Evolutionary conservation across 2,329 filamentous ascomycete species (phyloP).

Genomic region (Thermothelomyces thermophilus): DNA sequence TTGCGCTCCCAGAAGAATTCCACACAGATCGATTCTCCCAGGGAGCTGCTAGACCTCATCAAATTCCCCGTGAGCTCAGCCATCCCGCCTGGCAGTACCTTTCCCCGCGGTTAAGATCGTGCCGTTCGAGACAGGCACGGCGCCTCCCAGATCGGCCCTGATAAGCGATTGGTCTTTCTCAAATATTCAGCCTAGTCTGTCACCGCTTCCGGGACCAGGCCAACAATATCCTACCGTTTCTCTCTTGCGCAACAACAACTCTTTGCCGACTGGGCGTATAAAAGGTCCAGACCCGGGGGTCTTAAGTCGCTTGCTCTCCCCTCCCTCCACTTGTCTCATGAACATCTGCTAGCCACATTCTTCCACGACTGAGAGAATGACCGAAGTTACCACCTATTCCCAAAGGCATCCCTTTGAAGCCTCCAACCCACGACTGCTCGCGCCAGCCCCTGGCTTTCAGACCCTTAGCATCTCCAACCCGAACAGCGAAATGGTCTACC

Average conservation of each 20-base stretch:
- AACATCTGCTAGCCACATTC: not conserved
- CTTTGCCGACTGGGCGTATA: not conserved
- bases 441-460: conserved; percentile 5
- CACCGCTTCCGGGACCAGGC: not conserved
- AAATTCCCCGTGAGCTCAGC: not conserved
- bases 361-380: conserved; percentile 9
- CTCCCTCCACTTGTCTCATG: not conserved
- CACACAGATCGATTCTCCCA: too few relatives aligned
- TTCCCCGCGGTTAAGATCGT: not conserved
- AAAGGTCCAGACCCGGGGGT: not conserved
- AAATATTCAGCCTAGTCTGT: not conserved
- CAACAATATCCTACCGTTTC: conserved; percentile 5
- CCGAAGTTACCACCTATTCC: conserved; percentile 15
- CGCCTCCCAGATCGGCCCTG: not conserved
- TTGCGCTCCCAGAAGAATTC: too few relatives aligned
- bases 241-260: not conserved
- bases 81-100: not conserved
- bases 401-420: conserved; percentile 14
- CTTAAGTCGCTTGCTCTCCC: not conserved
- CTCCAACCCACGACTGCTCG: conserved; percentile 11
- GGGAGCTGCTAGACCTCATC: too few relatives aligned
- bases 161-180: not conserved
- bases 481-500: conserved; percentile 12
- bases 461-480: not conserved
- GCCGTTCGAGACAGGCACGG: not conserved